Evolutionary conservation across 2,329 filamentous ascomycete genomes (phyloP).

Genomic region (Boeremia exigua): DNA sequence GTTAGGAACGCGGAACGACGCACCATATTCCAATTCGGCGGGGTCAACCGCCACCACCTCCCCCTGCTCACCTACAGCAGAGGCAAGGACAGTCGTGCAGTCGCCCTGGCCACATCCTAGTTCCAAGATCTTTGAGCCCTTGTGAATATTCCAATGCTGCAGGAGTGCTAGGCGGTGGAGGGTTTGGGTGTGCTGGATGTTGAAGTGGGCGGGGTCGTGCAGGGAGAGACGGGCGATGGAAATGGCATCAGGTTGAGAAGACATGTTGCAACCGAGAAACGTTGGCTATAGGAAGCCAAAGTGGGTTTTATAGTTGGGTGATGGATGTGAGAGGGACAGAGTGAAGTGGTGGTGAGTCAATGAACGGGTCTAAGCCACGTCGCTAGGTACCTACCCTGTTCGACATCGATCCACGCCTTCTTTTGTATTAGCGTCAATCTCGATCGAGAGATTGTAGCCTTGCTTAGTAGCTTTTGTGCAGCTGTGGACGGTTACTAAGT

Average conservation of each 20-base stretch:
- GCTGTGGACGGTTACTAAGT: no score
- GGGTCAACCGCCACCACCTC: conserved; percentile 59
- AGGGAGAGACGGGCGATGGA: conserved; percentile 26
- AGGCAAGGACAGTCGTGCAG: conserved; percentile 61
- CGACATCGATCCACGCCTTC: no score
- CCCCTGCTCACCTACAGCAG: conserved; percentile 54
- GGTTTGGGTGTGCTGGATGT: conserved; percentile 30
- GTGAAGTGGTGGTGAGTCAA: no score
- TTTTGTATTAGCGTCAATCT: no score
- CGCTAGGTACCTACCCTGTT: no score
- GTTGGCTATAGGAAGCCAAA: neutral
- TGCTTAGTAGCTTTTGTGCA: no score
- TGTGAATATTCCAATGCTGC: conserved; percentile 25
- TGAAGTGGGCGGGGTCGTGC: conserved; percentile 24
- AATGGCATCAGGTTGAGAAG: conserved; percentile 16
- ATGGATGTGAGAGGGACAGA: no score
- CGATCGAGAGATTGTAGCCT: no score
- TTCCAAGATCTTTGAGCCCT: conserved; percentile 58
- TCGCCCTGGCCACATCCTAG: conserved; percentile 67
- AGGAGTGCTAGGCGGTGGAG: conserved; percentile 31
- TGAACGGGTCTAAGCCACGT: no score
- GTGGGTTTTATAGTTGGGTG: neutral
- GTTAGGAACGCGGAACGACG: no score
- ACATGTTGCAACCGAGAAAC: conserved; percentile 14
- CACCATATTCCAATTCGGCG: conserved; percentile 56